Evolutionary conservation across 345 rosid species (phyloP), one percentile per base, ranked within the genome.

Genomic region (Eutrema yunnanense): DNA sequence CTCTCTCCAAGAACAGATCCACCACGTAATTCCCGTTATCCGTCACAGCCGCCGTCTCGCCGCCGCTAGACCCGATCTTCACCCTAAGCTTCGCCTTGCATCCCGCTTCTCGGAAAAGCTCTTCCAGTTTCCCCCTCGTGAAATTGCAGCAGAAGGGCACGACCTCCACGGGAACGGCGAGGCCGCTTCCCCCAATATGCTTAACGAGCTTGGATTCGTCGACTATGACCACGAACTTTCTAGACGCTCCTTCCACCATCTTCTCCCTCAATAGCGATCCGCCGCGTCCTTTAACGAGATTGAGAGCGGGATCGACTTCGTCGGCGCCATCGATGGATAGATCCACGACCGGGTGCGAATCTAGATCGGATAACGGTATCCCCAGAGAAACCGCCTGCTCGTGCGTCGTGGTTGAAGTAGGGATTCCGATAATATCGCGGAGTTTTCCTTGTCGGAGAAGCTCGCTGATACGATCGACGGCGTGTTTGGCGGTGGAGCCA

Each of bases 241-340:
- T 84, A 22, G 89, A 82, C 5, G 85, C 96, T 52, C 93, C 87
- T 78, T 92, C 96, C 27, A 95, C 82, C 99, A 95, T 95, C 72
- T 95, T 95, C 84, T 95, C 99, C 38, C 99, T 75, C 7, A 95
- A 59, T 8, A 95, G 49, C 2, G 99, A 92, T 69, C 97, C 97
- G 16, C 99, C 97, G 36, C 97, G 81, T 49, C 97, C 99, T 61
- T 95, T 95, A 8, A 92, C 99, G 30, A 95, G 72, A 62, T 95
- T 90, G 62, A 95, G 85, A 33, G 53, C 46, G 0, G 88, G 84
- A 75, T 92, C 99, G n/a, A 95, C 98, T 79, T 95, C 98, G 32
- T 95, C 99, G 11, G 99, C 99, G 30, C 99, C 99, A 61, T 95
- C 97, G 65, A 95, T 95, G 0, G 96, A 93, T 62, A 95, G 81